Evolutionary conservation across 352 stramenopile species (phyloP).

Genomic region (Phytophthora megakarya): DNA sequence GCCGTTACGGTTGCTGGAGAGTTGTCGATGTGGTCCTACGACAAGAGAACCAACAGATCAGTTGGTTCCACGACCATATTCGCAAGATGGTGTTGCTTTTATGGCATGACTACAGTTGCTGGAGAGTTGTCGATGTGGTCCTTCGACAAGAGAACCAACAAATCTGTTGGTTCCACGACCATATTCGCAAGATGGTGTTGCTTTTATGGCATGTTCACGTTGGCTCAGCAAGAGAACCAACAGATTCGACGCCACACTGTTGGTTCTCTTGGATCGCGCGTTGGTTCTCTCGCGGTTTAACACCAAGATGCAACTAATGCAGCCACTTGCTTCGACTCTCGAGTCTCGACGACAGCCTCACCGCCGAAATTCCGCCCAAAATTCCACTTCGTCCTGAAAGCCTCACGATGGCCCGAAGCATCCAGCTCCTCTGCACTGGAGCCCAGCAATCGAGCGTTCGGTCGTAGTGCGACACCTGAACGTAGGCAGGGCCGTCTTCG

Average conservation of each 20-base stretch:
- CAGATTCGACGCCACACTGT: slow-evolving; percentile 15
- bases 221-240: slow-evolving; percentile 29
- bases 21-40: not conserved
- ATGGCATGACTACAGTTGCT: slow-evolving; percentile 16
- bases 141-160: slow-evolving; percentile 11
- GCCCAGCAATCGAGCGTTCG: slow-evolving; percentile 26
- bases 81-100: slow-evolving; percentile 19
- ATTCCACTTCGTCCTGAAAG: not conserved
- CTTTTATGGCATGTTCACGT: slow-evolving; percentile 17
- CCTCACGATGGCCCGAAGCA: not conserved
- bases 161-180: slow-evolving; percentile 13
- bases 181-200: slow-evolving; percentile 3
- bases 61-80: slow-evolving; percentile 10
- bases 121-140: not conserved
- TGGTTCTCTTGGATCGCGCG: slow-evolving; percentile 32
- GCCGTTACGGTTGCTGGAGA: too few relatives aligned
- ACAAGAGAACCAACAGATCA: slow-evolving; percentile 17
- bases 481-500: slow-evolving; percentile 25
- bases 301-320: slow-evolving; percentile 8
- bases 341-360: not conserved
- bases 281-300: slow-evolving; percentile 40
- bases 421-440: not conserved
- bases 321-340: too few relatives aligned
- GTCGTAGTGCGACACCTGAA: slow-evolving; percentile 19
- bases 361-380: not conserved